Evolutionary conservation across 2,329 filamentous ascomycete species (phyloP).

Genomic region (Arthrobotrys musiformis): DNA sequence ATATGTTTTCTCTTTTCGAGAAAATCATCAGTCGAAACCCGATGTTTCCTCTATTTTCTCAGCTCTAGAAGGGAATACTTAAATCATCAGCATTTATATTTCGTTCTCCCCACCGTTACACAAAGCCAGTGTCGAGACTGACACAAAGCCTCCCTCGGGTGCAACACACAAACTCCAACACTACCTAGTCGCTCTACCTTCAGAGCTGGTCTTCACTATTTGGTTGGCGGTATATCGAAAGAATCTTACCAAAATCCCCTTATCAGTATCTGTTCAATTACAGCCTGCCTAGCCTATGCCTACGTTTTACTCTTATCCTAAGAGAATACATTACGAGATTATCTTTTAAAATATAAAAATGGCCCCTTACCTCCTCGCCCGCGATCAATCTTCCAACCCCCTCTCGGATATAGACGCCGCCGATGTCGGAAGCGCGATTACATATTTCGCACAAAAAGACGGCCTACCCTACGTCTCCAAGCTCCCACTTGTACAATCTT

Average conservation of each 20-base stretch:
- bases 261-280: too few relatives aligned
- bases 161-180: neutral
- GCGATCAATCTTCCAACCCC: neutral
- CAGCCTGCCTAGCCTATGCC: too few relatives aligned
- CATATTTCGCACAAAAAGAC: constrained; percentile 7
- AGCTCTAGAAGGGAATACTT: too few relatives aligned
- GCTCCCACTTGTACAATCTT: constrained; percentile 10
- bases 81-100: too few relatives aligned
- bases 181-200: too few relatives aligned
- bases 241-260: too few relatives aligned
- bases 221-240: too few relatives aligned
- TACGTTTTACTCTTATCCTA: too few relatives aligned
- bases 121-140: too few relatives aligned
- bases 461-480: constrained; percentile 28
- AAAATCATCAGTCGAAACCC: neutral
- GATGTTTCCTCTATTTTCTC: neutral
- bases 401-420: constrained; percentile 1
- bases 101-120: neutral
- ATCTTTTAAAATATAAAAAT: neutral
- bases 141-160: too few relatives aligned
- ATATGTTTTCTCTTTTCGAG: neutral
- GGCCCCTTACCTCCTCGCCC: neutral
- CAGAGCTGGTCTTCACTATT: too few relatives aligned
- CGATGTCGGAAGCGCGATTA: neutral
- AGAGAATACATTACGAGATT: too few relatives aligned